Evolutionary conservation across 169 alveolate genomes (phyloP).

Genomic region (Cyclospora cayetanensis): DNA sequence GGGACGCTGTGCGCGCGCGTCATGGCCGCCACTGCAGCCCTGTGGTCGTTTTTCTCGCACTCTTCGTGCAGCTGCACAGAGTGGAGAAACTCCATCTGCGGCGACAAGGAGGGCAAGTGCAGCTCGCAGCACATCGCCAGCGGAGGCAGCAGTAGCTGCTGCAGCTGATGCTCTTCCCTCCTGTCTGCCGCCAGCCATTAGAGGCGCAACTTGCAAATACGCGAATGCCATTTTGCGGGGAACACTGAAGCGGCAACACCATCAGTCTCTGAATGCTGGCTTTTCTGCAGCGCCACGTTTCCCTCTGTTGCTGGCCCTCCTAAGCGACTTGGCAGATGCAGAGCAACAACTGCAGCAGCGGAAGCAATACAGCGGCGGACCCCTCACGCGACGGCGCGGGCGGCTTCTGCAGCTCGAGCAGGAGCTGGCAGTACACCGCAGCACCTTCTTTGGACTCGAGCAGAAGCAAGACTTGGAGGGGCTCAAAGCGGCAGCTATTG

Average conservation of each 20-base stretch:
- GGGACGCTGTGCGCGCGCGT: not conserved
- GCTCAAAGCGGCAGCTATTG: conserved; percentile 32
- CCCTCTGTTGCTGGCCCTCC: conserved; percentile 14
- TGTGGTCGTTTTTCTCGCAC: not conserved
- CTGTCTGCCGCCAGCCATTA: not conserved
- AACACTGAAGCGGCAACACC: conserved; percentile 16
- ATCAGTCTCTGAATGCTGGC: not conserved
- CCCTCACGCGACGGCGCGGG: not conserved
- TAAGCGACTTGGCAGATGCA: not conserved
- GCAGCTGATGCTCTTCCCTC: conserved; percentile 16
- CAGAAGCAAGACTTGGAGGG: not conserved
- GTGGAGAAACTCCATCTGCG: not conserved
- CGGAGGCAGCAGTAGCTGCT: not conserved
- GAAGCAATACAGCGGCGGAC: not conserved
- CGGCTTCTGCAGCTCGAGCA: conserved; percentile 44
- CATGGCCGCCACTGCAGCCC: not conserved
- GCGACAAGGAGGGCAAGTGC: not conserved
- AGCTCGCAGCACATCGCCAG: conserved; percentile 21
- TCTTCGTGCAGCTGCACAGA: not conserved
- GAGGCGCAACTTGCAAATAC: not conserved
- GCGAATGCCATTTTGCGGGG: not conserved
- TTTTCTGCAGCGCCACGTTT: conserved; percentile 1
- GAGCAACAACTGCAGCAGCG: conserved; percentile 44
- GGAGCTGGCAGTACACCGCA: conserved; percentile 43
- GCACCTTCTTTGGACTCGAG: conserved; percentile 2